Base-by-base conservation (phyloP, 441 rosid genomes). In the Theobroma grandiflorum region DNA sequence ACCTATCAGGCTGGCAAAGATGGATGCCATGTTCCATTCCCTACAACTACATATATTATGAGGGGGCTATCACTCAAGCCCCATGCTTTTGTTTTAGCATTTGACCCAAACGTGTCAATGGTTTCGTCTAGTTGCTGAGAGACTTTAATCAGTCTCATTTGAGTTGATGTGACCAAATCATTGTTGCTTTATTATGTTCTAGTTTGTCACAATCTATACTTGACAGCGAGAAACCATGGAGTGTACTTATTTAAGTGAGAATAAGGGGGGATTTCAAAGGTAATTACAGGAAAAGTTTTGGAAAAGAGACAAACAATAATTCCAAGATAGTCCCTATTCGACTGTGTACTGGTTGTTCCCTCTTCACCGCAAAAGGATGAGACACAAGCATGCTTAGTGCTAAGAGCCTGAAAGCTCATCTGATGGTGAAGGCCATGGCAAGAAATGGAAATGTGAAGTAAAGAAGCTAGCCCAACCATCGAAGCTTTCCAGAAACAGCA, bases 371-470 rank as follows among this genome's bases (percentile, higher is more conserved):
- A 63, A 57, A 78, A 62, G 79, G 69, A 76, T 50, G 76, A 78
- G 53, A 81, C 37, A 58, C 2, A 57, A 53, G 74, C 73, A 70
- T 80, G 74, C 65, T 57, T 35, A 67, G 69, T 79, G 68, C 2
- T 45, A 59, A 42, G 38, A 52, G 35, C 37, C 37, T 70, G 82
- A 63, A 78, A 74, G 81, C 72, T 38, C 64, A 45, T 53, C 67
- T 74, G 67, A 84, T 52, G 52, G 80, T 59, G 69, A 80, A 79
- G 40, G 78, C 43, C 59, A 18, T 55, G 10, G 74, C 84, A 15
- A 75, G 33, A 83, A 80, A 80, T 49, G 20, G 80, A 81, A 53
- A 52, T 70, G n/a, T 80, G 81, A 78, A 83, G 77, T 81, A 53
- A 84, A 82, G 58, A 67, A 10, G 52, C 31, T 58, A 70, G 38